Evolutionary conservation across 306 rosid species (phyloP), one percentile per base, ranked within the genome.

Genomic region (Vachellia pachyceras): DNA sequence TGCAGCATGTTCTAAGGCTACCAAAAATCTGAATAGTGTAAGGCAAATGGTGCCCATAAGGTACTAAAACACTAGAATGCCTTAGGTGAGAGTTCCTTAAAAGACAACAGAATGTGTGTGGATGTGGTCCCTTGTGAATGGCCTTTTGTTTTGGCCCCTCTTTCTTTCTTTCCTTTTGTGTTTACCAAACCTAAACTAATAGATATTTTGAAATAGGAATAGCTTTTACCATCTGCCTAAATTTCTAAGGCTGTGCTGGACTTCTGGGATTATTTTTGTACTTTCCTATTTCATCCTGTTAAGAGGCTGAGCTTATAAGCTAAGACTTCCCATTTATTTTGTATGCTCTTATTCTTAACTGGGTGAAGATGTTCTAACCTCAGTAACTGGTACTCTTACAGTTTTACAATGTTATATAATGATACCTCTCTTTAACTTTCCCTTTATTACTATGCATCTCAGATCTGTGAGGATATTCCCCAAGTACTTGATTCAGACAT

Each of bases 381-480:
- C 69, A 36, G 70, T 25, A 65, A 64, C 72, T 69, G 69, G 76
- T 44, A 64, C 47, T 72, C 67, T 60, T 75, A 44, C 47, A 66
- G 71, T 69, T 73, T 66, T 33, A 6, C 18, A 42, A 39, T 57
- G 11, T 50, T 77, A 44, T 82, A 76, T 18, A n/a, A 61, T n/a
- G 15, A 23, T 29, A 41, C 75, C 13, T 52, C 58, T 61, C 75
- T 84, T 74, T 25, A 49, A 79, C 75, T 29, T 57, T 73, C 12
- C 0, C 22, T 40, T 29, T 70, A 39, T 77, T 54, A 75, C 73
- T 50, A 57, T 45, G 39, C 67, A n/a, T 3, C 41, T 54, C 88
- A 96, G 99, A 92, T 96, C 47, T 96, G 99, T 85, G 99, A 96
- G 87, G 99, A 96, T 86, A 84, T 92, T 89, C 99, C 99, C 25